Conservation (phyloP, 495 filamentous ascomycete genomes). For the Corynascus novoguineensis region DNA sequence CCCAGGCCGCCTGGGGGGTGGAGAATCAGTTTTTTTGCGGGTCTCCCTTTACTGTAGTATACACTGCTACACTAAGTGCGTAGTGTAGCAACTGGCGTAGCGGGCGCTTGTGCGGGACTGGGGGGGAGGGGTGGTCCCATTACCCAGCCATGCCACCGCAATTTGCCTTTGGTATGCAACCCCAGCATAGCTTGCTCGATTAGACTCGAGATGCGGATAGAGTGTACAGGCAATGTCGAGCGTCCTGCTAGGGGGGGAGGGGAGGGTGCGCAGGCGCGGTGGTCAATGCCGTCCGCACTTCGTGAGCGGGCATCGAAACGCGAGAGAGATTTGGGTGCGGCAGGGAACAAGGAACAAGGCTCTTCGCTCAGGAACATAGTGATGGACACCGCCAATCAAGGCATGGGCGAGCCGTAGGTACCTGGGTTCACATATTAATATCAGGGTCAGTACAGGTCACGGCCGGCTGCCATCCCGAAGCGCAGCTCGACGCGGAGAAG, state of each 20-base stretch:
- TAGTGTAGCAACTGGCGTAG: conserved; percentile 4
- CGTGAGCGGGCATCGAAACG: conserved; percentile 9
- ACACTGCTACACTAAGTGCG: conserved; percentile 7
- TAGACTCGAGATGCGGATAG: conserved; percentile 32
- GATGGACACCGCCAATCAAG: conserved; percentile 24
- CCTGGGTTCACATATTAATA: conserved; percentile 35
- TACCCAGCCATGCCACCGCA: conserved; percentile 9
- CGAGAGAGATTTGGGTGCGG: background rate
- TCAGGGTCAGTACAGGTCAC: conserved; percentile 27
- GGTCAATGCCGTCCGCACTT: conserved; percentile 39
- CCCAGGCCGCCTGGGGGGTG: conserved; percentile 26
- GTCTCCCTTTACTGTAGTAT: too few species aligned
- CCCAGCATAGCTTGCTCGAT: conserved; percentile 25
- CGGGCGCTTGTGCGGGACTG: conserved; percentile 17
- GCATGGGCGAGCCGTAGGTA: conserved; percentile 26
- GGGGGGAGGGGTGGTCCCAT: conserved; percentile 17
- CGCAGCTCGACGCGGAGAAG: conserved; percentile 14
- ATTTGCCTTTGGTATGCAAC: conserved; percentile 4
- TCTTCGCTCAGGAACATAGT: conserved; percentile 30
- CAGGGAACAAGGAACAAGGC: conserved; percentile 25
- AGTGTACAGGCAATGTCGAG: conserved; percentile 16
- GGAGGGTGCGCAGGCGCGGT: background rate
- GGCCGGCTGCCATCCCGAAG: conserved; percentile 17
- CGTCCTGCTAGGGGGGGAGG: background rate
- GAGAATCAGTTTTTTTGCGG: conserved; percentile 23